Evolutionary conservation across 1,139 yeast genomes (phyloP).

Genomic region (Kodamaea ohmeri): DNA sequence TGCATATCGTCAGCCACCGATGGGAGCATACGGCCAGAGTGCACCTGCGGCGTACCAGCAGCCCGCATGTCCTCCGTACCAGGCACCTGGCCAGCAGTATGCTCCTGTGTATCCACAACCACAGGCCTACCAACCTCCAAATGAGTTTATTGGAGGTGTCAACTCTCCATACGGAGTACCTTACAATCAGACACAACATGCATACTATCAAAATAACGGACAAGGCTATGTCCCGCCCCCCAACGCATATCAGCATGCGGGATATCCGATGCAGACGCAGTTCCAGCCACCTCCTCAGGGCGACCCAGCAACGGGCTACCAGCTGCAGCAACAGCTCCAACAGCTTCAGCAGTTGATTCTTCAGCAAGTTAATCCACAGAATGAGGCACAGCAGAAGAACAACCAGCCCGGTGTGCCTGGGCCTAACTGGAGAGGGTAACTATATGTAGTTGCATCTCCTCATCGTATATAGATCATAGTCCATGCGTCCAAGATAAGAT

Average conservation of each 20-base stretch:
- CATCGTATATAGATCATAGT: background rate
- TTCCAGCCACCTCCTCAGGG: constrained; percentile 6
- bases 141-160: constrained; percentile 7
- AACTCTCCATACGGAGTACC: constrained; percentile 19
- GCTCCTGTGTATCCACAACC: background rate
- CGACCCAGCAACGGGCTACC: background rate
- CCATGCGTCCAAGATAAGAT: too few relatives aligned
- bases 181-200: constrained; percentile 16
- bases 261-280: constrained; percentile 7
- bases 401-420: constrained; percentile 6
- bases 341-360: constrained; percentile 31
- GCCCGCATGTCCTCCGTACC: constrained; percentile 3
- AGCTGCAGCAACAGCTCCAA: constrained; percentile 19
- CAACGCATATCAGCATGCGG: constrained; percentile 1
- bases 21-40: background rate
- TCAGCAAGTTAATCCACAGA: constrained; percentile 20
- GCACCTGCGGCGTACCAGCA: background rate
- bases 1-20: constrained; percentile 1
- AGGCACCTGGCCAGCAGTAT: constrained; percentile 7
- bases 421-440: constrained; percentile 3
- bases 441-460: too few relatives aligned
- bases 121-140: constrained; percentile 2
- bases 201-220: constrained; percentile 10
- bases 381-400: constrained; percentile 9
- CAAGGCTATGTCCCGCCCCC: constrained; percentile 2